Evolutionary conservation across 306 rosid genomes (phyloP).

Genomic region (Pueraria montana): DNA sequence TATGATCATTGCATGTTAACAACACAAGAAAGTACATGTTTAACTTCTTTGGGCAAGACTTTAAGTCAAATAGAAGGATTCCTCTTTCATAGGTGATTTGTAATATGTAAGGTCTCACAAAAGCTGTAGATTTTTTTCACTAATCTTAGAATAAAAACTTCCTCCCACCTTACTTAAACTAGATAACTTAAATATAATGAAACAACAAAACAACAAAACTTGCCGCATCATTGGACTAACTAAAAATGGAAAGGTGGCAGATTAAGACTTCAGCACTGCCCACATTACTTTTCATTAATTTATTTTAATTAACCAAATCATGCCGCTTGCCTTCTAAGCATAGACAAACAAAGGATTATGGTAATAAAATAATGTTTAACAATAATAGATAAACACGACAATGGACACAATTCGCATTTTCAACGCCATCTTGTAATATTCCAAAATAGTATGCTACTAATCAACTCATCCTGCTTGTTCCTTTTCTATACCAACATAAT

Average conservation of each 20-base stretch:
- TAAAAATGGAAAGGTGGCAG: slow-evolving; percentile 54
- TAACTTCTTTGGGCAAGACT: background rate
- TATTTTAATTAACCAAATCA: slow-evolving; percentile 43
- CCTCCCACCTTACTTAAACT: slow-evolving; percentile 11
- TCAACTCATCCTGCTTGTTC: slow-evolving; percentile 17
- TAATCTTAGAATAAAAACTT: slow-evolving; percentile 4
- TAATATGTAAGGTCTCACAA: background rate
- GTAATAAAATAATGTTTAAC: slow-evolving; percentile 16
- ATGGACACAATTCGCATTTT: slow-evolving; percentile 33
- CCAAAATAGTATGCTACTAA: slow-evolving; percentile 20
- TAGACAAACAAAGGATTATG: slow-evolving; percentile 37
- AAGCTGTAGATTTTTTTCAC: background rate
- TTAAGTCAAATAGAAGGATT: slow-evolving; percentile 18
- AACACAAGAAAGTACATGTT: background rate
- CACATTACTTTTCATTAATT: slow-evolving; percentile 40
- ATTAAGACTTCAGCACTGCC: slow-evolving; percentile 35
- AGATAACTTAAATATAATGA: background rate
- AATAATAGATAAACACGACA: slow-evolving; percentile 36
- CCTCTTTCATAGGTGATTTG: background rate
- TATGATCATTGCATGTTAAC: slow-evolving; percentile 47
- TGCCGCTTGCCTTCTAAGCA: slow-evolving; percentile 68
- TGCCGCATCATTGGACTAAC: slow-evolving; percentile 58
- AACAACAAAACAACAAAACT: slow-evolving; percentile 44
- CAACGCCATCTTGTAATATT: slow-evolving; percentile 34
- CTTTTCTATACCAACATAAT: slow-evolving; percentile 15